Evolutionary conservation across 2,329 filamentous ascomycete species (phyloP).

Genomic region (Cercospora sp.): DNA sequence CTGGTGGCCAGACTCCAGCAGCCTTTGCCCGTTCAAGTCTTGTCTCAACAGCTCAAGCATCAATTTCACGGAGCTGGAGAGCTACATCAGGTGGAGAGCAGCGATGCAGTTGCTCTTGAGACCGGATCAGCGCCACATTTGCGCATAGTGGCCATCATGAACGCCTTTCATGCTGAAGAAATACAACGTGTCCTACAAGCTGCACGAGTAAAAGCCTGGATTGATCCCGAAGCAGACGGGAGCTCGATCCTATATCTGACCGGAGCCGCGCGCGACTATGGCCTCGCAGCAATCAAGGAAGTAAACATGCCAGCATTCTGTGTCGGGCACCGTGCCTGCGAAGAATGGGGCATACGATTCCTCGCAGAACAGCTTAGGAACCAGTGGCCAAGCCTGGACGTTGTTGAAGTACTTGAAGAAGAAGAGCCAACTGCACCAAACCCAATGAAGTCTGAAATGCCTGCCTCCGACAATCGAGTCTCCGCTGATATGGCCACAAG

Average conservation of each 20-base stretch:
- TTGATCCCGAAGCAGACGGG: conserved; percentile 23
- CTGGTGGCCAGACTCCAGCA: conserved; percentile 35
- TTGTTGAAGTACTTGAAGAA: conserved; percentile 42
- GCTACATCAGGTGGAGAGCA: conserved; percentile 6
- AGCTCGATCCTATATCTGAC: conserved; percentile 42
- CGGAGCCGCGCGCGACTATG: conserved; percentile 41
- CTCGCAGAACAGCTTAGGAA: conserved; percentile 34
- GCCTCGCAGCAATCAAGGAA: conserved; percentile 37
- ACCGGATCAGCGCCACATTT: background rate
- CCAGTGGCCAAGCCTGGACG: conserved; percentile 36
- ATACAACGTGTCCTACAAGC: conserved; percentile 39
- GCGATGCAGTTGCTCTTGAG: too few relatives aligned
- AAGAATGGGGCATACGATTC: conserved; percentile 45
- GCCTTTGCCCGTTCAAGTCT: conserved; percentile 21
- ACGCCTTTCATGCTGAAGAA: conserved; percentile 43
- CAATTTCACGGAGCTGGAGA: conserved; percentile 29
- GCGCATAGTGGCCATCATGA: conserved; percentile 41
- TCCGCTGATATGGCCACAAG: background rate
- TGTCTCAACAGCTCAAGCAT: conserved; percentile 20
- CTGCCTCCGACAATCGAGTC: background rate
- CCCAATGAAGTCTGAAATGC: background rate
- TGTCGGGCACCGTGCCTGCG: conserved; percentile 42
- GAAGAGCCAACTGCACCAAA: conserved; percentile 24
- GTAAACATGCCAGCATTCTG: conserved; percentile 35
- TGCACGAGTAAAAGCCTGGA: conserved; percentile 27